A percentile compares a stretch with the other conserved stretches of the same genome.
These are phyloP conservation scores for Metschnikowia proteae DNA, from an alignment of 805 yeast genomes.

Conservation along the genomic window DNA sequence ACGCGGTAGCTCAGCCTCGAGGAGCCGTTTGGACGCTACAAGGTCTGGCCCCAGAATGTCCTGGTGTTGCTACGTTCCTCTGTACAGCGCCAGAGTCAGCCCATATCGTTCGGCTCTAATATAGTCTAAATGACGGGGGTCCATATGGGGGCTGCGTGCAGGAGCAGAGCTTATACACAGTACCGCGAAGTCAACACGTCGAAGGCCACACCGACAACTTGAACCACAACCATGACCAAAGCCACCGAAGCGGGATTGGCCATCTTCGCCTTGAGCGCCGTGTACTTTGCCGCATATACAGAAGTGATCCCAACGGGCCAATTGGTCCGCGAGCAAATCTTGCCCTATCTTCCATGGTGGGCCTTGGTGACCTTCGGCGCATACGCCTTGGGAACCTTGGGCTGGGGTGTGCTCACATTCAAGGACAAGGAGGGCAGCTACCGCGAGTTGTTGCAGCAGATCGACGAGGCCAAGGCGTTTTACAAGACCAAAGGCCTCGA, in stretches of 20 bases:
- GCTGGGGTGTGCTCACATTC: conserved; percentile 65
- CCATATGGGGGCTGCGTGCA: not conserved
- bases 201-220: not conserved
- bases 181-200: conserved; percentile 10
- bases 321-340: conserved; percentile 47
- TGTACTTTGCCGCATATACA: conserved; percentile 49
- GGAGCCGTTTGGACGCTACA: too few relatives aligned
- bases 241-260: conserved; percentile 57
- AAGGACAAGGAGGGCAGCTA: conserved; percentile 69
- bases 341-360: conserved; percentile 73
- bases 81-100: too few relatives aligned
- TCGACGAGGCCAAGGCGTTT: conserved; percentile 60
- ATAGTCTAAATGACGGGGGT: too few relatives aligned
- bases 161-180: not conserved
- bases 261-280: conserved; percentile 43
- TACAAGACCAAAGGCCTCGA: conserved; percentile 54
- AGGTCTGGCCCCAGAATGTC: too few relatives aligned
- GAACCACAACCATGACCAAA: conserved; percentile 49
- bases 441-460: conserved; percentile 53
- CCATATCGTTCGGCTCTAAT: too few relatives aligned
- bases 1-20: too few relatives aligned
- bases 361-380: conserved; percentile 63
- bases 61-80: too few relatives aligned
- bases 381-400: conserved; percentile 63
- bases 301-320: conserved; percentile 54